Conservation (phyloP, 192 early-diverging fungal genomes). For the Mortierella hygrophila region DNA sequence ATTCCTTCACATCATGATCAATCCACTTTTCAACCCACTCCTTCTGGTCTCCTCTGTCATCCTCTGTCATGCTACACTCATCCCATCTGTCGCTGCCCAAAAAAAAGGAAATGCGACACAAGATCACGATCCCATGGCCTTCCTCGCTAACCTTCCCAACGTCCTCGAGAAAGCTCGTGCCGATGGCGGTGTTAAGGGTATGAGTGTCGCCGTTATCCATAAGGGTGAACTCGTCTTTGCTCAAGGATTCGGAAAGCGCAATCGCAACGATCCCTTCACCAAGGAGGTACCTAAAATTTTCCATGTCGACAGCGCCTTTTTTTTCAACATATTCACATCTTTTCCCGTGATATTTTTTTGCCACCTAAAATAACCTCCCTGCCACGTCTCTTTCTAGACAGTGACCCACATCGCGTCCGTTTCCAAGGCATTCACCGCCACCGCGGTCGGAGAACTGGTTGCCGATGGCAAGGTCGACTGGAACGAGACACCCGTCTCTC, state of each 20-base stretch:
- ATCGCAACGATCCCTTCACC: constrained; percentile 18
- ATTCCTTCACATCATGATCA: no score
- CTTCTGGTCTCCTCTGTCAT: no score
- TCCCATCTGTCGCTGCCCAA: no score
- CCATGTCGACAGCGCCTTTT: no score
- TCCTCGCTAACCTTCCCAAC: not conserved
- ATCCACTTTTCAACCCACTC: no score
- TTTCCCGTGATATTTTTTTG: not conserved
- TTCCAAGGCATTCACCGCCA: constrained; percentile 25
- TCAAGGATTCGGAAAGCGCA: constrained; percentile 20
- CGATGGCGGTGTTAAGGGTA: not conserved
- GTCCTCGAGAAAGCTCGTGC: constrained; percentile 1
- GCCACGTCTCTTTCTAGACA: constrained; percentile 3
- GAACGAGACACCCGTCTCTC: constrained; percentile 18
- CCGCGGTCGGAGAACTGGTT: constrained; percentile 21
- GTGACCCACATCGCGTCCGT: constrained; percentile 15
- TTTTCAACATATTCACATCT: not conserved
- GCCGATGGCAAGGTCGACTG: constrained; percentile 26
- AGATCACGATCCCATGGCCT: not conserved
- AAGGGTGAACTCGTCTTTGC: constrained; percentile 28
- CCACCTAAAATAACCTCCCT: no score
- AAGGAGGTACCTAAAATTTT: constrained; percentile 12
- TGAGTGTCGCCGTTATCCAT: constrained; percentile 21
- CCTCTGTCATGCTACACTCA: no score
- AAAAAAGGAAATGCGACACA: no score